Evolutionary conservation across 805 yeast species (phyloP), one percentile per base, ranked within the genome.

Genomic region (Ogataea naganishii): DNA sequence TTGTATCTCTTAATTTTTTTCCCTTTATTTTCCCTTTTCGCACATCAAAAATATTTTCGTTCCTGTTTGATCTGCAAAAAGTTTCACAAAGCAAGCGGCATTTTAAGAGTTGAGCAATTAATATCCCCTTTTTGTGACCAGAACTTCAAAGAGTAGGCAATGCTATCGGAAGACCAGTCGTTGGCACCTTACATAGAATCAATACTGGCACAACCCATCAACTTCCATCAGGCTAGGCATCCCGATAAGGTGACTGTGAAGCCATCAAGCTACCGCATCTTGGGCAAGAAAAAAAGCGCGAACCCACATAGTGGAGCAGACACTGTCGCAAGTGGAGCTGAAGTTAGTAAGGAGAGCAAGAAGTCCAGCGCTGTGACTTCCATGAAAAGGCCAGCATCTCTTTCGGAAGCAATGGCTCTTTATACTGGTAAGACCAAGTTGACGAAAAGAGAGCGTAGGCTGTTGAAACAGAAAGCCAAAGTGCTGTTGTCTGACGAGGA

Each of bases 351-450:
- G 17, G 7, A 15, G 24, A 14, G n/a, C 22, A 14, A 11, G 20
- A 26, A 13, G 7, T n/a, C 21, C 30, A 14, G 24, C 18, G n/a
- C 9, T 4, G 34, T 36, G 37, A 43, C 35, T 27, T 13, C 23
- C 19, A 36, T 53, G 59, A 41, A 30, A 15, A 40, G 47, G 26
- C 71, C 72, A 10, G 60, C 46, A 33, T 65, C 73, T 13, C 58
- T 69, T 67, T 75, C 75, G 7, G 76, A 69, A 46, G 78, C 78
- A 7, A 68, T 74, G 18, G 74, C 75, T 9, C 64, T 69, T 6
- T 71, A 71, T 45, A 62, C 77, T 1, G 74, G 75, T 18, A 70
- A 69, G 34, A 66, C 62, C 41, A 72, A 69, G 34, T 49, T 69
- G 38, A 60, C 69, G 5, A 70, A 67, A 43, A 63, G 64, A 20